phyloP scores from a whole-genome alignment of 2,329 filamentous ascomycete genomes.

The Trichoderma oligosporum region DNA sequence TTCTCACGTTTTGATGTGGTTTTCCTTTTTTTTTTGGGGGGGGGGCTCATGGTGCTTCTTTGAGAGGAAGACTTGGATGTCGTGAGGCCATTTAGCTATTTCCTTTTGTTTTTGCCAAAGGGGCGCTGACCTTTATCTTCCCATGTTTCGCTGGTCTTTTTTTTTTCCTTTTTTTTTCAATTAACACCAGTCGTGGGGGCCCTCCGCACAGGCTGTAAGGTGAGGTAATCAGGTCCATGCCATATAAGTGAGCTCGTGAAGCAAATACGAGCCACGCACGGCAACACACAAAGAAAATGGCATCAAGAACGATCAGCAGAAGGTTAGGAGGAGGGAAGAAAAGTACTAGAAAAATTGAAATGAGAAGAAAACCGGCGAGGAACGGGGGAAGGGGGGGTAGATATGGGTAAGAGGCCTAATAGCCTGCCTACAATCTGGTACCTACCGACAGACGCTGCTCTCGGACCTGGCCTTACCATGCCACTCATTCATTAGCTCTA shows the following conservation, averaged over 20 bases:
- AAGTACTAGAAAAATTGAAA: slow-evolving; percentile 26
- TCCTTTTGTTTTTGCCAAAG: neutral
- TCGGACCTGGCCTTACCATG: slow-evolving; percentile 1
- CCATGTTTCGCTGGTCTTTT: slow-evolving; percentile 1
- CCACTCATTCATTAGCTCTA: slow-evolving; percentile 7
- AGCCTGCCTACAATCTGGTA: slow-evolving; percentile 18
- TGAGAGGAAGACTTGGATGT: neutral
- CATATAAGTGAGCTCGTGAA: slow-evolving; percentile 17
- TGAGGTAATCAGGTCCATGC: slow-evolving; percentile 18
- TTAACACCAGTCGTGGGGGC: slow-evolving; percentile 15
- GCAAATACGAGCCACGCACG: slow-evolving; percentile 15
- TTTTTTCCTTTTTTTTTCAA: neutral
- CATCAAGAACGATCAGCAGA: slow-evolving; percentile 17
- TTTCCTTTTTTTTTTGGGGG: neutral
- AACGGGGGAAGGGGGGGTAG: slow-evolving; percentile 36
- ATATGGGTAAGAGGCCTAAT: slow-evolving; percentile 33
- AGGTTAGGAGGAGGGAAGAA: slow-evolving; percentile 20
- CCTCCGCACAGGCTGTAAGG: neutral
- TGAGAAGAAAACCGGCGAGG: slow-evolving; percentile 30
- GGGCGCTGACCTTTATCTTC: neutral
- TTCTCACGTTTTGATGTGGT: slow-evolving; percentile 14
- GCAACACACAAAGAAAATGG: slow-evolving; percentile 18
- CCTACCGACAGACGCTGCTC: slow-evolving; percentile 1
- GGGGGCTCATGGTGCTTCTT: neutral
- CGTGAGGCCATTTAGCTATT: neutral